Evolutionary conservation across 108 stramenopile species (phyloP).

Genomic region (Discostella stelligeroides): DNA sequence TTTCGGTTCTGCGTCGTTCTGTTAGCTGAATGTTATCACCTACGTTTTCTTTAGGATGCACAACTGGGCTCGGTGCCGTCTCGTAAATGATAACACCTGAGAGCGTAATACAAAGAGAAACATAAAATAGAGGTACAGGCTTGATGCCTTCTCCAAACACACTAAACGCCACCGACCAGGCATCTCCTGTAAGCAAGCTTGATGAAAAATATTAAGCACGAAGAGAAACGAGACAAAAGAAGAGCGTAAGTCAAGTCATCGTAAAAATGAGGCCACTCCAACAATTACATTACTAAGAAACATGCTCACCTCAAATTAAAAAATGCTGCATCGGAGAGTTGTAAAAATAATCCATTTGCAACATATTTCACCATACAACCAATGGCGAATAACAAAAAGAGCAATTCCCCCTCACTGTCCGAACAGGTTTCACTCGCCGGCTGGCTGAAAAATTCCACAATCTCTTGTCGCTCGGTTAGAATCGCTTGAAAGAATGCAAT

Average conservation of each 20-base stretch:
- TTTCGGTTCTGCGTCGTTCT: conserved; percentile 10
- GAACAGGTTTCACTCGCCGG: conserved; percentile 45
- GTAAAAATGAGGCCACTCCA: no score
- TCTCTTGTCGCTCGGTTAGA: conserved; percentile 64
- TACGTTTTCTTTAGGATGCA: conserved; percentile 1
- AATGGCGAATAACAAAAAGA: conserved; percentile 61
- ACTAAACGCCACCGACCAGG: conserved; percentile 89
- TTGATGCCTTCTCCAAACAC: conserved; percentile 77
- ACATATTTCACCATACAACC: conserved; percentile 59
- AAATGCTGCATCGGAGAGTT: conserved; percentile 74
- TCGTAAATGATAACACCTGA: conserved; percentile 91
- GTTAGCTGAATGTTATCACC: conserved; percentile 29
- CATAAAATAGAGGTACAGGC: conserved; percentile 80
- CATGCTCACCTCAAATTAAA: conserved; percentile 63
- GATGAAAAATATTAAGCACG: neutral
- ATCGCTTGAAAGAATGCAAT: conserved; percentile 69
- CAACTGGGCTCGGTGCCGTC: conserved; percentile 74
- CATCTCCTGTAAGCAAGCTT: conserved; percentile 92
- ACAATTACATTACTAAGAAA: no score
- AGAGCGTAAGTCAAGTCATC: no score
- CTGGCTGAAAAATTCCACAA: conserved; percentile 49
- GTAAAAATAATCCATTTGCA: conserved; percentile 68
- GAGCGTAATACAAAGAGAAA: conserved; percentile 78
- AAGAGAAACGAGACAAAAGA: neutral
- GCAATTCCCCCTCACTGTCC: conserved; percentile 21